Evolutionary conservation across 1,284 basidiomycete genomes (phyloP).

Genomic region (Sporisorium reilianum): DNA sequence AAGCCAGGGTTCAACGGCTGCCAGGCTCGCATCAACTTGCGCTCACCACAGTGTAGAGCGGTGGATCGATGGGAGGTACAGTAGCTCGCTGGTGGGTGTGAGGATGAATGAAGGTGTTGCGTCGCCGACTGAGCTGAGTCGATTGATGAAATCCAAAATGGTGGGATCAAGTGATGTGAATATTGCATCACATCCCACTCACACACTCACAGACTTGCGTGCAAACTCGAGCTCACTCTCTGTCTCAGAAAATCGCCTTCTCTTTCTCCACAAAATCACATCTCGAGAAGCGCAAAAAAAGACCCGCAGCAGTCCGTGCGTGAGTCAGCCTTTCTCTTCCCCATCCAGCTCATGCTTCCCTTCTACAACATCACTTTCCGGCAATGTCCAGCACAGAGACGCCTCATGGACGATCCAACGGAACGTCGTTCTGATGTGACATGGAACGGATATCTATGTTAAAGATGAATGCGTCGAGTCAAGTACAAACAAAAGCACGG

Average conservation of each 20-base stretch:
- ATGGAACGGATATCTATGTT: neutral
- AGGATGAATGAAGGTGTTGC: too few species aligned
- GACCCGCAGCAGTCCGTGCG: constrained; percentile 1
- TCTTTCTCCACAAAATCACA: constrained; percentile 18
- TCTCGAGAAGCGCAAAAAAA: neutral
- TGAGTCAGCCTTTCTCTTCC: constrained; percentile 1
- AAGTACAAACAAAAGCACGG: neutral
- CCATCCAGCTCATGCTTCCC: too few species aligned
- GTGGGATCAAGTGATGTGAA: constrained; percentile 1
- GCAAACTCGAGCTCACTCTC: too few species aligned
- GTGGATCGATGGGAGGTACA: neutral
- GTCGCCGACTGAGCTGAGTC: constrained; percentile 4
- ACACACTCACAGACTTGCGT: neutral
- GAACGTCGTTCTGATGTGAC: neutral
- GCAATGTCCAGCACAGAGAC: neutral
- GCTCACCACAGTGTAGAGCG: neutral
- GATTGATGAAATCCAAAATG: constrained; percentile 1
- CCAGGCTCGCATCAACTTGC: neutral
- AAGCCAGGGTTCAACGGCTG: neutral
- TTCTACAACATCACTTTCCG: neutral
- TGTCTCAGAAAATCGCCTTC: neutral
- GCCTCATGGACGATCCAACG: neutral
- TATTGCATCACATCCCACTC: constrained; percentile 12
- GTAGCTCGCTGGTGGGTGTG: neutral
- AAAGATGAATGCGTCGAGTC: neutral